These are phyloP conservation scores for Daucus carota DNA, from an alignment of 129 eudicot genomes.

Conservation along the genomic window DH1_v3.0 NC_030386.2:19630001-19630500, in stretches of 20 bases:
- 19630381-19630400: not conserved
- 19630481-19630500: not conserved
- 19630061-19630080: conserved; percentile 66
- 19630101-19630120: conserved; percentile 53
- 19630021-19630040: conserved; percentile 64
- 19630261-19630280: conserved; percentile 12
- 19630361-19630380: conserved; percentile 35
- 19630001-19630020: conserved; percentile 55
- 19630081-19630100: conserved; percentile 53
- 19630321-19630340: conserved; percentile 37
- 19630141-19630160: conserved; percentile 71
- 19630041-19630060: conserved; percentile 75
- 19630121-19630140: conserved; percentile 71
- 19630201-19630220: conserved; percentile 37
- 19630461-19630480: not conserved
- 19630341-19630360: conserved; percentile 47
- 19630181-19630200: conserved; percentile 61
- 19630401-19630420: not conserved
- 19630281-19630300: conserved; percentile 54
- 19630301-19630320: conserved; percentile 48
- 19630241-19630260: not conserved
- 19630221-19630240: not conserved
- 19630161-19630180: conserved; percentile 74
- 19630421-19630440: not conserved
- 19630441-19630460: not conserved